Conservation (phyloP, 495 filamentous ascomycete genomes). For the Podospora pseudocomata region DNA sequence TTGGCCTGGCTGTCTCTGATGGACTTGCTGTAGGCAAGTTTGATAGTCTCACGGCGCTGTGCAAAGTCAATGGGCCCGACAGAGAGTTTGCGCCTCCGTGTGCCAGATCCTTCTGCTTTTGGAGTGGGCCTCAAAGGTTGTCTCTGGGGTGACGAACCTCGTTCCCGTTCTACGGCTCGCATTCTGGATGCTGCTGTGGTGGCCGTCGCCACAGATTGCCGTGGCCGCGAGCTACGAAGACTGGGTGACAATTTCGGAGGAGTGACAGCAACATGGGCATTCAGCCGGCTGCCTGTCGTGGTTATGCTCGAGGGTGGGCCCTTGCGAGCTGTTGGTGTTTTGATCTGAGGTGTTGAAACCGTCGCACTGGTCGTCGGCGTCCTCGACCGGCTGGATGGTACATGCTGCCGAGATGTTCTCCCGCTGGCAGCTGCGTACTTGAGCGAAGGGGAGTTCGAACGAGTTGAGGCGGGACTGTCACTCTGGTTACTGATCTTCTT, state of each 20-base stretch:
- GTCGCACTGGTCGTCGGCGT: slow-evolving; percentile 34
- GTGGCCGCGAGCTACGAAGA: slow-evolving; percentile 74
- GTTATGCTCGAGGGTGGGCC: slow-evolving; percentile 30
- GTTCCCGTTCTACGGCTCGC: slow-evolving; percentile 46
- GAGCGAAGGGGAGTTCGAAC: slow-evolving; percentile 48
- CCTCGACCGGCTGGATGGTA: slow-evolving; percentile 26
- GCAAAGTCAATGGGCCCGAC: slow-evolving; percentile 75
- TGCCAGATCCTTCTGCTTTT: slow-evolving; percentile 33
- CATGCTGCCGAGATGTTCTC: slow-evolving; percentile 38
- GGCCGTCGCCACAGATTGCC: slow-evolving; percentile 75
- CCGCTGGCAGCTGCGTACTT: slow-evolving; percentile 38
- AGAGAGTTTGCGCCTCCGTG: slow-evolving; percentile 45
- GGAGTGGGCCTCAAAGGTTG: slow-evolving; percentile 37
- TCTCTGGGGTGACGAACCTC: slow-evolving; percentile 35
- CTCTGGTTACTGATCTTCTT: slow-evolving; percentile 39
- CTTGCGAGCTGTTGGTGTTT: slow-evolving; percentile 40
- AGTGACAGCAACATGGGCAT: slow-evolving; percentile 51
- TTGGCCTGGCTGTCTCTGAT: slow-evolving; percentile 65
- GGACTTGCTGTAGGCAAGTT: slow-evolving; percentile 74
- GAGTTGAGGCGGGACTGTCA: slow-evolving; percentile 46
- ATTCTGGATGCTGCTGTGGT: slow-evolving; percentile 62
- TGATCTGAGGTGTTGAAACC: slow-evolving; percentile 34
- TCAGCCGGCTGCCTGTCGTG: slow-evolving; percentile 41
- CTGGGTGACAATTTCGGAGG: slow-evolving; percentile 58
- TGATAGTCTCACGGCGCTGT: slow-evolving; percentile 69